Evolutionary conservation across 2,329 filamentous ascomycete species (phyloP).

Genomic region (Pseudocercospora ulei): DNA sequence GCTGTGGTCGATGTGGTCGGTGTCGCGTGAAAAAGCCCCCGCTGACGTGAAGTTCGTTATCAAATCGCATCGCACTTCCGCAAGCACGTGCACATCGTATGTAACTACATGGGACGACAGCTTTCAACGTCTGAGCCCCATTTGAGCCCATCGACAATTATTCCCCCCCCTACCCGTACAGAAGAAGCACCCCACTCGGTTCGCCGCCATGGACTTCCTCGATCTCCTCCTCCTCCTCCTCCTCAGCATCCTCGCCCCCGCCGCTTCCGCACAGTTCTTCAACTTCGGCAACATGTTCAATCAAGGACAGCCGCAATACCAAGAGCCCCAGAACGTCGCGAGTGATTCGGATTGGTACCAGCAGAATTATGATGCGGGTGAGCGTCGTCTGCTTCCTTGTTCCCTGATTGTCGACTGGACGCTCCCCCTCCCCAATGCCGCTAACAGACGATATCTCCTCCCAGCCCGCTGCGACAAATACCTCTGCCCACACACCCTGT

Average conservation of each 20-base stretch:
- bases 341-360: slow-evolving; percentile 78
- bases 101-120: slow-evolving; percentile 9
- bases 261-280: slow-evolving; percentile 76
- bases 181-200: neutral
- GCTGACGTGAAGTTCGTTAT: too few relatives aligned
- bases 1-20: neutral
- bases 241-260: slow-evolving; percentile 45
- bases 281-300: slow-evolving; percentile 91
- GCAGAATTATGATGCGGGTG: slow-evolving; percentile 58
- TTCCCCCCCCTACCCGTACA: neutral
- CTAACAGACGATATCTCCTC: neutral
- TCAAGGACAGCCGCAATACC: slow-evolving; percentile 45
- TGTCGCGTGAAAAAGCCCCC: too few relatives aligned
- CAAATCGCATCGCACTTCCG: too few relatives aligned
- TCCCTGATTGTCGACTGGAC: too few relatives aligned
- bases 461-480: slow-evolving; percentile 82
- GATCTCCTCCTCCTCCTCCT: slow-evolving; percentile 45
- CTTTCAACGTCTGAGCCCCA: slow-evolving; percentile 9
- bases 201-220: slow-evolving; percentile 33
- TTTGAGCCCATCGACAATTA: slow-evolving; percentile 4
- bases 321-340: slow-evolving; percentile 65
- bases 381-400: neutral
- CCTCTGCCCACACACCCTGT: slow-evolving; percentile 84
- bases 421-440: neutral
- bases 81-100: too few relatives aligned